Base-by-base conservation (phyloP, 2,329 filamentous ascomycete species). In the Colletotrichum sp. region DNA sequence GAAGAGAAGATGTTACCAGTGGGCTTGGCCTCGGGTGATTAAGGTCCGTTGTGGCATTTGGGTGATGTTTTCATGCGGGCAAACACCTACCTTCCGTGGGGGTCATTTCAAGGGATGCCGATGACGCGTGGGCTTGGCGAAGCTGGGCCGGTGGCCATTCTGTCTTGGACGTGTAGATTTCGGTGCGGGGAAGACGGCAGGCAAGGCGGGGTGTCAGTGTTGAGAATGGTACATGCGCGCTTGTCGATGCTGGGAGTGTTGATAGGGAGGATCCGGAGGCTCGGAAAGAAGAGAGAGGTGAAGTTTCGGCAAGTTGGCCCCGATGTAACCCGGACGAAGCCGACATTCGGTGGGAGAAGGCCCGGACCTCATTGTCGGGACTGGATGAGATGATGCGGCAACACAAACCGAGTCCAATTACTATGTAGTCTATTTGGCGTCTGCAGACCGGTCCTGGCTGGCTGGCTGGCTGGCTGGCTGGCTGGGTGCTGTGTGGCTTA, bases 311-410 rank as follows among this genome's bases (percentile, higher is more conserved):
- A 69, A 72, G 36, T 13, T 64, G 21, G 66, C 38, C 30, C 56
- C 67, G 71, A 71, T 60, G 71, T 38, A 58, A 71, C 71, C 71
- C 71, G 71, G 71, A 60, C 32, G 18, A 65, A 43, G 67, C 71
- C 71, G 60, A 38, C 9, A 24, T 64, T 21, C 28, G 52, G 52
- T 52, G 34, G 64, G 36, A 61, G 15, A 34, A 32, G 18, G 55
- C 28, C 58, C 28, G 58, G 28, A n/a, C 58, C 58, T 61, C 21
- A 18, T 21, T 38, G n/a, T 65, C 61, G 24, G 61, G 21, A 30
- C 24, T 65, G 61, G n/a, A 36, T n/a, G 52, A 56, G 21, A 28
- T 24, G 58, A 62, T 28, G n/a, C 28, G 24, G 26, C 28, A 21
- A 62, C 26, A 28, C 15, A 58, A n/a, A 18, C 24, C 30, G 30